Percentiles rank a stretch among this genome's conserved stretches.
Evolutionary conservation across 805 yeast genomes (phyloP).

Genomic region (Wickerhamomyces mucosus): DNA sequence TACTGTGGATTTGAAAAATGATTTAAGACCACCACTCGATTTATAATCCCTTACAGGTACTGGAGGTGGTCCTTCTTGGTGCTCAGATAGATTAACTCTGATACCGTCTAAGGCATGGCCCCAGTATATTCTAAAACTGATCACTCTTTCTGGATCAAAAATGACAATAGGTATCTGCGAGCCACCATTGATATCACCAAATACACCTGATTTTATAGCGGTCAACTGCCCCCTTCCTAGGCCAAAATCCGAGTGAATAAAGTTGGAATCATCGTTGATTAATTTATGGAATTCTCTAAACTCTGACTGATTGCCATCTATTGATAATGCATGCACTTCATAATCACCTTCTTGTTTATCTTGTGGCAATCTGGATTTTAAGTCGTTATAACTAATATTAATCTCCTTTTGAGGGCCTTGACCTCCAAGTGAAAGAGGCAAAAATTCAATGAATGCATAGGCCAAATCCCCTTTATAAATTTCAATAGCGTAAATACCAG

Average conservation of each 20-base stretch:
- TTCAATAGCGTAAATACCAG: slow-evolving; percentile 74
- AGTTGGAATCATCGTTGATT: slow-evolving; percentile 9
- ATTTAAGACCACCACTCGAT: slow-evolving; percentile 19
- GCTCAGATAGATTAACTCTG: slow-evolving; percentile 29
- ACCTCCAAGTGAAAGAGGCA: slow-evolving; percentile 49
- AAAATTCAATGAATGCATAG: slow-evolving; percentile 48
- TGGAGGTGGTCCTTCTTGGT: slow-evolving; percentile 26
- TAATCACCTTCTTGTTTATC: slow-evolving; percentile 27
- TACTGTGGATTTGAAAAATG: slow-evolving; percentile 10
- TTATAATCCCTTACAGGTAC: slow-evolving; percentile 39
- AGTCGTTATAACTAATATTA: slow-evolving; percentile 36
- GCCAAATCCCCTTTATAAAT: slow-evolving; percentile 36
- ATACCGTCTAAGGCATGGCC: slow-evolving; percentile 83
- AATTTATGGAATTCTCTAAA: slow-evolving; percentile 37
- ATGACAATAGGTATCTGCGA: slow-evolving; percentile 21
- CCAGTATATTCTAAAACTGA: slow-evolving; percentile 54
- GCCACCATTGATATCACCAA: slow-evolving; percentile 21
- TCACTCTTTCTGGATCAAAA: slow-evolving; percentile 30
- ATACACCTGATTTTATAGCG: slow-evolving; percentile 29
- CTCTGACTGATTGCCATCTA: slow-evolving; percentile 50
- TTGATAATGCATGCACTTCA: slow-evolving; percentile 42
- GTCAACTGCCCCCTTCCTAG: slow-evolving; percentile 28
- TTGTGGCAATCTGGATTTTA: slow-evolving; percentile 27
- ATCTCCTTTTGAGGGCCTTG: slow-evolving; percentile 48
- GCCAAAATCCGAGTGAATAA: slow-evolving; percentile 28